Conservation (phyloP, 441 rosid genomes). For the Omphalea diandra region DNA sequence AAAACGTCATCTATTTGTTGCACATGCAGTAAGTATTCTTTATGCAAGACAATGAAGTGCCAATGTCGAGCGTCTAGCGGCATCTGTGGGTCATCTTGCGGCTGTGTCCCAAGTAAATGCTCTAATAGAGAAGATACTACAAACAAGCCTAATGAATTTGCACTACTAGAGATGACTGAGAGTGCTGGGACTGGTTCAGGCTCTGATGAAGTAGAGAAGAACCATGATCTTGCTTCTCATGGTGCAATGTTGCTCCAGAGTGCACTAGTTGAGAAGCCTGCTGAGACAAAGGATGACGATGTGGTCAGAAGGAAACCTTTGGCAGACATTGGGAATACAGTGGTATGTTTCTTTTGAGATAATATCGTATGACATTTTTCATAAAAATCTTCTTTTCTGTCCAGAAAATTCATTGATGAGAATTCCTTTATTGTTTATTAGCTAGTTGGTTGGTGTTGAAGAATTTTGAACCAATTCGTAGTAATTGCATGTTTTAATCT, state of each 20-base stretch:
- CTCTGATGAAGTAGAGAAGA: conserved; percentile 37
- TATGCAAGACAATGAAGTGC: conserved; percentile 82
- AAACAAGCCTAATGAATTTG: conserved; percentile 28
- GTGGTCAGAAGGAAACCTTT: conserved; percentile 66
- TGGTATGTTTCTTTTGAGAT: conserved; percentile 43
- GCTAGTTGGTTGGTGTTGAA: neutral
- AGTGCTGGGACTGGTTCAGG: conserved; percentile 33
- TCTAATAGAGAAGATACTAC: conserved; percentile 49
- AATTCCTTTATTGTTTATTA: neutral
- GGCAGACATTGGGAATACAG: conserved; percentile 80
- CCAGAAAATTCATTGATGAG: neutral
- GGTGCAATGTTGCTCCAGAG: conserved; percentile 82
- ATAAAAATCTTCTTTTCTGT: neutral
- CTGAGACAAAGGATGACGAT: conserved; percentile 39
- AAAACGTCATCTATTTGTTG: conserved; percentile 47
- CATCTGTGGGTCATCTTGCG: conserved; percentile 65
- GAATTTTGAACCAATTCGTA: neutral
- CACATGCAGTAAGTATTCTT: conserved; percentile 60
- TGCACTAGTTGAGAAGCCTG: conserved; percentile 56
- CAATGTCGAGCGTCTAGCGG: conserved; percentile 67
- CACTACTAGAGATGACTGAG: conserved; percentile 27
- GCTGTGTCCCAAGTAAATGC: conserved; percentile 62
- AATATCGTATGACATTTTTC: too few species aligned
- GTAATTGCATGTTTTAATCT: neutral
- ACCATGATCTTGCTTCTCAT: conserved; percentile 54